A percentile compares a stretch with the other conserved stretches of the same genome.
Evolutionary conservation across 2,329 filamentous ascomycete genomes (phyloP).

Genomic region (Truncatella angustata): DNA sequence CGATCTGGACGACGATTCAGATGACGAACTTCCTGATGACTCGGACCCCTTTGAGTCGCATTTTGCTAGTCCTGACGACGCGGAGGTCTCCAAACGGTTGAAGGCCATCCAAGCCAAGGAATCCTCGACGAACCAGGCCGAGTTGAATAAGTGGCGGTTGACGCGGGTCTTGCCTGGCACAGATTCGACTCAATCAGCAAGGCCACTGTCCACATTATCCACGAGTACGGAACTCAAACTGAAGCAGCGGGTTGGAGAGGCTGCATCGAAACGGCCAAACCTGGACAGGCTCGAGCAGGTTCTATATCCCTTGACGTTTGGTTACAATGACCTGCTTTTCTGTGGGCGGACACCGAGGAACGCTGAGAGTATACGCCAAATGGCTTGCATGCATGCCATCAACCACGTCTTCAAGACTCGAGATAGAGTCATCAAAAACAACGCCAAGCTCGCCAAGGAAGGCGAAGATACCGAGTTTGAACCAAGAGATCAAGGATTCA

Average conservation of each 20-base stretch:
- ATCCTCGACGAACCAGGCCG: conserved; percentile 49
- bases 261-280: conserved; percentile 50
- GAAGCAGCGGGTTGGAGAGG: conserved; percentile 66
- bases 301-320: conserved; percentile 71
- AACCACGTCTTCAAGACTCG: conserved; percentile 96
- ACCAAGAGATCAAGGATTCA: conserved; percentile 90
- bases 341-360: conserved; percentile 70
- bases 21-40: conserved; percentile 45
- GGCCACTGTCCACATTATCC: conserved; percentile 33
- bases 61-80: conserved; percentile 68
- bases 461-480: conserved; percentile 65
- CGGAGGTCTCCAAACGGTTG: conserved; percentile 53
- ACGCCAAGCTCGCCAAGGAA: conserved; percentile 70
- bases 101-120: conserved; percentile 46
- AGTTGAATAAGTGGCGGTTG: conserved; percentile 46
- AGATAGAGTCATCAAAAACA: conserved; percentile 91
- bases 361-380: conserved; percentile 64
- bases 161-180: conserved; percentile 45
- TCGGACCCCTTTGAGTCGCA: conserved; percentile 78
- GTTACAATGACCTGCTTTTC: conserved; percentile 78
- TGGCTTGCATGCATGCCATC: conserved; percentile 78
- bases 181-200: conserved; percentile 29
- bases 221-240: conserved; percentile 54
- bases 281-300: conserved; percentile 64
- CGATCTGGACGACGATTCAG: conserved; percentile 42